A percentile compares a stretch with the other conserved stretches of the same genome.
Evolutionary conservation across 257 asterid species (phyloP).

Genomic region (Nicotiana benthamiana): DNA sequence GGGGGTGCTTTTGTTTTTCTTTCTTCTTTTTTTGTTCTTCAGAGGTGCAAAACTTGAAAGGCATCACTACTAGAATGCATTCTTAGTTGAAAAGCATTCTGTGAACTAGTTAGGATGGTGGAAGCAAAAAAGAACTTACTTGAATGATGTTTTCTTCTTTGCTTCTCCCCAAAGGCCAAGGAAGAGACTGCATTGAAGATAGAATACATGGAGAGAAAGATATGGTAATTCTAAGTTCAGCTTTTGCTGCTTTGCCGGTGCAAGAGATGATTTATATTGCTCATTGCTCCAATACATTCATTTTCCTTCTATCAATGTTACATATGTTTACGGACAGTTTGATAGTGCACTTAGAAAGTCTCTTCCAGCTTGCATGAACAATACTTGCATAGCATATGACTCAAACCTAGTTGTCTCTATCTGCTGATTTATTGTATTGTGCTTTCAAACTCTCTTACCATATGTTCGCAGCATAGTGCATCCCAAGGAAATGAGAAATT

Average conservation of each 20-base stretch:
- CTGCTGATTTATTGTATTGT: slow-evolving; percentile 2
- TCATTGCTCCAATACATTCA: neutral
- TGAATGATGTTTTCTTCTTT: neutral
- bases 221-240: neutral
- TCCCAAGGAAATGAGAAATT: slow-evolving; percentile 27
- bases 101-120: neutral
- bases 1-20: no score
- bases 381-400: neutral
- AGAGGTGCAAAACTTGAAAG: no score
- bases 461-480: slow-evolving; percentile 25
- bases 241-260: neutral
- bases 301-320: neutral
- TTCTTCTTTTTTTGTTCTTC: no score
- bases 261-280: neutral
- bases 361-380: neutral
- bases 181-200: neutral
- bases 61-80: neutral
- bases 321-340: neutral
- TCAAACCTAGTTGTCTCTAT: neutral
- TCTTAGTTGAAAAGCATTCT: neutral
- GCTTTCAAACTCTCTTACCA: neutral
- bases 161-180: neutral
- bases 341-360: neutral
- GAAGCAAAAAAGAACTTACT: neutral
- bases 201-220: neutral